Evolutionary conservation across 306 rosid genomes (phyloP).

Genomic region (Dicorynia guianensis): DNA sequence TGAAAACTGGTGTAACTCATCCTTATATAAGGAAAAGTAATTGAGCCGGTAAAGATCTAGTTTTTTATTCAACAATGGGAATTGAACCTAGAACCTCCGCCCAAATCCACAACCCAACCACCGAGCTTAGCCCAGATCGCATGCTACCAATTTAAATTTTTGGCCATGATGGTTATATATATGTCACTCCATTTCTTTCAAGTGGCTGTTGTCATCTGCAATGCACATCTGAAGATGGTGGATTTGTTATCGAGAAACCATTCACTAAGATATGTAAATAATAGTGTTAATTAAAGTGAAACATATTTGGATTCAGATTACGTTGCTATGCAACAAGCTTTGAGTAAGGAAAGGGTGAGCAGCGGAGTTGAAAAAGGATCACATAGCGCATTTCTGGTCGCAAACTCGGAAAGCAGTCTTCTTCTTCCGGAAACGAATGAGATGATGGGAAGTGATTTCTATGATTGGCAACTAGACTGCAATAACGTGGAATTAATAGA

Average conservation of each 20-base stretch:
- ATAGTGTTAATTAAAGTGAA: conserved; percentile 14
- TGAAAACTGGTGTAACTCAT: neutral
- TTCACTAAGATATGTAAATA: conserved; percentile 6
- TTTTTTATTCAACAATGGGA: conserved; percentile 1
- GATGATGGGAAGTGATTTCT: conserved; percentile 30
- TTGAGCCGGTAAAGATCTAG: neutral
- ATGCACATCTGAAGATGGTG: conserved; percentile 2
- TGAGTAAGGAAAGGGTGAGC: conserved; percentile 36
- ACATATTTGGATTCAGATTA: conserved; percentile 46
- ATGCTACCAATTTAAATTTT: neutral
- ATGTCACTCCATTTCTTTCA: neutral
- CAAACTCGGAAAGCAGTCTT: conserved; percentile 34
- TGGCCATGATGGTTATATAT: conserved; percentile 14
- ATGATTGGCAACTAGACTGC: conserved; percentile 39
- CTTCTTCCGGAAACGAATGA: conserved; percentile 40
- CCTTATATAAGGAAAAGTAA: neutral
- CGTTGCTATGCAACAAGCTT: conserved; percentile 39
- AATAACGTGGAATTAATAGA: conserved; percentile 28
- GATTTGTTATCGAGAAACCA: conserved; percentile 14
- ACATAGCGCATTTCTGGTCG: conserved; percentile 44
- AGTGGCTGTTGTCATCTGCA: neutral
- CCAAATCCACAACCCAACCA: conserved; percentile 18
- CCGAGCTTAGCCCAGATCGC: neutral
- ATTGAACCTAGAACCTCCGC: conserved; percentile 5
- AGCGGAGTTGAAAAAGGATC: conserved; percentile 36